Percentiles rank a stretch among this genome's conserved stretches.
Evolutionary conservation across 192 early-diverging fungal species (phyloP).

Genomic region (Polychytrium aggregatum): DNA sequence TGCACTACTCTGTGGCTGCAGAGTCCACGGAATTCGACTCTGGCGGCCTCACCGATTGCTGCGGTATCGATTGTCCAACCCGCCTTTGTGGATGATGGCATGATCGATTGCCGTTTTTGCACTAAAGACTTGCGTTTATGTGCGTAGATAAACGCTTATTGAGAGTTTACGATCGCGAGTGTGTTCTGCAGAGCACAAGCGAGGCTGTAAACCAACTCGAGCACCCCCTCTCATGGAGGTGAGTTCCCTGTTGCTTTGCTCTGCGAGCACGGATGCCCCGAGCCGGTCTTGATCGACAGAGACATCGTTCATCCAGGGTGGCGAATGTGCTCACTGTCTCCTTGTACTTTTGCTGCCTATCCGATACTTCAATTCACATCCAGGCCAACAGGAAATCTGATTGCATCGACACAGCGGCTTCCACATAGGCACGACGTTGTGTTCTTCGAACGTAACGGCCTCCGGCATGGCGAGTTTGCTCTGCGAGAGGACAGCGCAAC

Average conservation of each 20-base stretch:
- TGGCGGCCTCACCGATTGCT: too few species aligned
- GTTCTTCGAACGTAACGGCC: slow-evolving; percentile 91
- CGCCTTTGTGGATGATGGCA: too few species aligned
- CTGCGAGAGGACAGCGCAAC: slow-evolving; percentile 38
- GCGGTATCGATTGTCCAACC: too few species aligned
- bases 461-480: slow-evolving; percentile 86
- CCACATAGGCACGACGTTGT: slow-evolving; percentile 75
- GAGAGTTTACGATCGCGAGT: slow-evolving; percentile 78
- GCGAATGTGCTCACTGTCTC: too few species aligned
- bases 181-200: slow-evolving; percentile 65
- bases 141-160: slow-evolving; percentile 48
- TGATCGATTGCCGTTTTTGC: too few species aligned
- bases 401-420: slow-evolving; percentile 64
- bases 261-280: too few species aligned
- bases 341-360: too few species aligned
- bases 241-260: too few species aligned
- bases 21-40: not conserved
- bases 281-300: too few species aligned
- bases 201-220: slow-evolving; percentile 72
- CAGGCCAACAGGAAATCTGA: slow-evolving; percentile 72
- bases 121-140: too few species aligned
- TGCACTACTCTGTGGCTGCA: slow-evolving; percentile 2
- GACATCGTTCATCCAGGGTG: too few species aligned
- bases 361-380: too few species aligned
- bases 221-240: slow-evolving; percentile 67